phyloP scores from a whole-genome alignment of 2,329 filamentous ascomycete species.

The Pseudocercospora macadamiae region DNA sequence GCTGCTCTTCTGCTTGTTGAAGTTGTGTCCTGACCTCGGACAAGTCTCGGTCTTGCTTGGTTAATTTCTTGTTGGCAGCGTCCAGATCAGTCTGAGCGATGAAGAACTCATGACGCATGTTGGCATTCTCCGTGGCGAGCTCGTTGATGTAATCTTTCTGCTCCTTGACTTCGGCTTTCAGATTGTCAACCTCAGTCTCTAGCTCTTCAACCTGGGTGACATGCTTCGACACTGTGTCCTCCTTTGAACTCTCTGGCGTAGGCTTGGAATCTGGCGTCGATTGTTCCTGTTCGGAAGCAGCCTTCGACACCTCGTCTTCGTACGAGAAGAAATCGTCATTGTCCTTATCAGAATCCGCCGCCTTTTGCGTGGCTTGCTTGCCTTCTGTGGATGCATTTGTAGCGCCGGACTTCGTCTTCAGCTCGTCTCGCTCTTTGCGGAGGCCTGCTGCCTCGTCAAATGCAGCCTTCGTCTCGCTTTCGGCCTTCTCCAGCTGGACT shows the following conservation, averaged over 20 bases:
- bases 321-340: slow-evolving; percentile 86
- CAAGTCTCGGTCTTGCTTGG: slow-evolving; percentile 33
- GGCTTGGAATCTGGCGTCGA: slow-evolving; percentile 7
- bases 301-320: slow-evolving; percentile 66
- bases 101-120: slow-evolving; percentile 23
- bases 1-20: not conserved
- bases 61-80: slow-evolving; percentile 17
- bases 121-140: slow-evolving; percentile 70
- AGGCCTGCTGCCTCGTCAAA: slow-evolving; percentile 66
- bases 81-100: slow-evolving; percentile 15
- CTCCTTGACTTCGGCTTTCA: slow-evolving; percentile 55
- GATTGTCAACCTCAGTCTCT: slow-evolving; percentile 65
- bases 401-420: not conserved
- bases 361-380: not conserved
- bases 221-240: slow-evolving; percentile 52
- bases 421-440: slow-evolving; percentile 42
- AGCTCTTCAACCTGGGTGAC: slow-evolving; percentile 66
- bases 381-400: not conserved
- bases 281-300: not conserved
- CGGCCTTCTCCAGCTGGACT: slow-evolving; percentile 71
- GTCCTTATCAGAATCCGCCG: slow-evolving; percentile 5
- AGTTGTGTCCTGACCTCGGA: slow-evolving; percentile 46
- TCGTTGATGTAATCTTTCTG: slow-evolving; percentile 65
- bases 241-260: slow-evolving; percentile 71
- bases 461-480: slow-evolving; percentile 64